phyloP scores from a whole-genome alignment of 768 basidiomycete genomes.

The Mycena filopes region DNA sequence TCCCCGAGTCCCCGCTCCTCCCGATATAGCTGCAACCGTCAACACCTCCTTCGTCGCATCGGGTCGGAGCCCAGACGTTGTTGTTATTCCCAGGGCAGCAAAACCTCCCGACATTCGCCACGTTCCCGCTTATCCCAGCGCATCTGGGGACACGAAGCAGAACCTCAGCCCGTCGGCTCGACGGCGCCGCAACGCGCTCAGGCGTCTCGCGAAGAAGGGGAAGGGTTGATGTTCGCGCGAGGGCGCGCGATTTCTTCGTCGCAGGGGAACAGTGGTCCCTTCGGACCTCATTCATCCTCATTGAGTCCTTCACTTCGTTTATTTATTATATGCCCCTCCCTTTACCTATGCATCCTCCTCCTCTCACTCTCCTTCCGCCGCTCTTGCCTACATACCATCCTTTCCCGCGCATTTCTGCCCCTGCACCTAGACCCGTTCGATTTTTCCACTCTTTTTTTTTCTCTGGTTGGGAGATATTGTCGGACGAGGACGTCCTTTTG shows the following conservation, averaged over 20 bases:
- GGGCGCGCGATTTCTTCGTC: background rate
- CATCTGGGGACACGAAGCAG: too few species aligned
- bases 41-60: background rate
- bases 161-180: too few species aligned
- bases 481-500: constrained; percentile 7
- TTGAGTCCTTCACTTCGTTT: background rate
- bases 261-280: background rate
- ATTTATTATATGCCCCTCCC: too few species aligned
- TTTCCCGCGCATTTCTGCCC: too few species aligned
- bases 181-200: background rate
- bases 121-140: background rate
- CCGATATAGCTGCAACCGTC: background rate
- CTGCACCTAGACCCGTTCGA: too few species aligned
- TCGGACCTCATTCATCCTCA: background rate
- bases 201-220: constrained; percentile 1
- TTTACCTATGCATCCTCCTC: too few species aligned
- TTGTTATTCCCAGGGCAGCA: background rate
- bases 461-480: background rate
- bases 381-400: too few species aligned
- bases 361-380: background rate
- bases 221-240: background rate
- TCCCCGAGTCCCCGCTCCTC: background rate
- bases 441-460: background rate
- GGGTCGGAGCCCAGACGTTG: background rate
- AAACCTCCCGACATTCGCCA: background rate